These are phyloP conservation scores for Botrytis fabae DNA, from an alignment of 2,329 filamentous ascomycete species.

Conservation along the genomic window DNA sequence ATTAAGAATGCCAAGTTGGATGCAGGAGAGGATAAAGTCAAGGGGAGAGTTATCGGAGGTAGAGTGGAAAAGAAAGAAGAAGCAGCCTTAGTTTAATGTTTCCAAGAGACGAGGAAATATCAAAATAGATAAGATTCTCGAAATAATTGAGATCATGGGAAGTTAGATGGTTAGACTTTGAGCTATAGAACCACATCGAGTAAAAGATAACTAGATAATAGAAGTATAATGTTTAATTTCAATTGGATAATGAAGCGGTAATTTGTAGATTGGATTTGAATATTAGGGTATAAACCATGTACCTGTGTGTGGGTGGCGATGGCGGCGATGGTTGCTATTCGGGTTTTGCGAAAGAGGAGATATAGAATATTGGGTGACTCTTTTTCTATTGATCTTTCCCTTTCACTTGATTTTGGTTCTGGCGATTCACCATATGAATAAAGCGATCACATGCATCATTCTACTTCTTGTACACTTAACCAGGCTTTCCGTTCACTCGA, in stretches of 20 bases:
- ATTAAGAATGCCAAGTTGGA: conserved; percentile 58
- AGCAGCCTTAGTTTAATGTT: background rate
- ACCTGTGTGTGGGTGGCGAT: too few species aligned
- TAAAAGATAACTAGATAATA: background rate
- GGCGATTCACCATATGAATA: background rate
- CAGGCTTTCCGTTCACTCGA: background rate
- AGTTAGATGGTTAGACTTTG: too few species aligned
- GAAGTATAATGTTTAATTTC: background rate
- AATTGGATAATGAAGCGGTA: background rate
- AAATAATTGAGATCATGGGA: background rate
- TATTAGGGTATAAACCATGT: background rate
- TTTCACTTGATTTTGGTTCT: background rate
- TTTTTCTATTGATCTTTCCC: background rate
- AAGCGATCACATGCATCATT: background rate
- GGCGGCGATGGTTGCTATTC: background rate
- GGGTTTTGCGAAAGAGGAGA: too few species aligned
- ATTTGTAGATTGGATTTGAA: background rate
- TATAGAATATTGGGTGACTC: background rate
- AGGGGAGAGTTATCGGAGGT: conserved; percentile 19
- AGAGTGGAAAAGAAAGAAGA: background rate
- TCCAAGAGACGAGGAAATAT: background rate
- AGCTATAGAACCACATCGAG: too few species aligned
- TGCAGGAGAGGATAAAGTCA: conserved; percentile 26
- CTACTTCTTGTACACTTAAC: background rate
- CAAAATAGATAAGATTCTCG: background rate